These are phyloP conservation scores for Neopestalotiopsis clavispora DNA, from an alignment of 2,329 filamentous ascomycete genomes.

Conservation along the genomic window DNA sequence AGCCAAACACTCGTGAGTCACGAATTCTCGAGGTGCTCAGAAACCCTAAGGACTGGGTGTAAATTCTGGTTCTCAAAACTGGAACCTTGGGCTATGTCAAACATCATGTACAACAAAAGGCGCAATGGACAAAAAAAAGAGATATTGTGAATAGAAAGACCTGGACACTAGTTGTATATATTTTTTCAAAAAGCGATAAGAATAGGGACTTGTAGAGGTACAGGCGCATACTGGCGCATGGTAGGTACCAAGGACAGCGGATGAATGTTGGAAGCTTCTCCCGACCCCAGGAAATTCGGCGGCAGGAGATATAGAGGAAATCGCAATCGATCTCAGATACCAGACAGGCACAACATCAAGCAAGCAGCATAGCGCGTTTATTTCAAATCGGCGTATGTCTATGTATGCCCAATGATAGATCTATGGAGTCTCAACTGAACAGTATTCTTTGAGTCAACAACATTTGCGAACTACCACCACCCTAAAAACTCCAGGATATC, in stretches of 20 bases:
- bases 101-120: neutral
- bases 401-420: no score
- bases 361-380: neutral
- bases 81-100: neutral
- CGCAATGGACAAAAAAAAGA: neutral
- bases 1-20: conserved; percentile 77
- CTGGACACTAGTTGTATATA: conserved; percentile 11
- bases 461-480: no score
- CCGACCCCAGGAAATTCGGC: neutral
- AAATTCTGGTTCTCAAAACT: conserved; percentile 21
- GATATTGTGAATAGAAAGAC: neutral
- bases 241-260: neutral
- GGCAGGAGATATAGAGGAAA: neutral
- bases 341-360: neutral
- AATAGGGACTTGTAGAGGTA: neutral
- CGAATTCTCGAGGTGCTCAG: conserved; percentile 75
- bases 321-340: neutral
- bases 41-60: conserved; percentile 72
- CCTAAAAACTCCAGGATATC: no score
- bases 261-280: neutral
- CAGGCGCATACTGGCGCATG: neutral
- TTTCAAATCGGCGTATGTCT: neutral
- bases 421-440: no score
- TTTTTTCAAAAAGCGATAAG: neutral
- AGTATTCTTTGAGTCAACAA: no score